Evolutionary conservation across 2,329 filamentous ascomycete species (phyloP).

Genomic region (Cercospora nicotianae): DNA sequence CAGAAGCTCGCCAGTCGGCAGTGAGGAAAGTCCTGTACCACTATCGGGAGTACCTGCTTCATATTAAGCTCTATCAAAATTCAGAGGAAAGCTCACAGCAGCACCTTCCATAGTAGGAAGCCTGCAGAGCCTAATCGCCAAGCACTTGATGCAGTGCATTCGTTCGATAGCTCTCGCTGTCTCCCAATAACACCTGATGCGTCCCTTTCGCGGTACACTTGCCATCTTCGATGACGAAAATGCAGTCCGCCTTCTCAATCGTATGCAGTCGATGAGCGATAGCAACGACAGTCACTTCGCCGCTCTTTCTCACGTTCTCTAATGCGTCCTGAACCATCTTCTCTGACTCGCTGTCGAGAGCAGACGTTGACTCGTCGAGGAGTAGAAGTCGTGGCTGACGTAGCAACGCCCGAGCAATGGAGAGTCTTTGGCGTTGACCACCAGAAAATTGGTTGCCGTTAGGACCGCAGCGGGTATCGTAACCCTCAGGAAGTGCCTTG

Average conservation of each 20-base stretch:
- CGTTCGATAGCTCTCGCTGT: slow-evolving; percentile 26
- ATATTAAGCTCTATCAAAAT: neutral
- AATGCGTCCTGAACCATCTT: slow-evolving; percentile 43
- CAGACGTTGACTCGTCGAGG: slow-evolving; percentile 47
- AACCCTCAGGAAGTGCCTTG: slow-evolving; percentile 61
- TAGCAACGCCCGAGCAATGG: slow-evolving; percentile 47
- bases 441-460: slow-evolving; percentile 46
- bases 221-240: slow-evolving; percentile 52
- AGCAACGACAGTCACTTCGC: slow-evolving; percentile 43
- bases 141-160: slow-evolving; percentile 31
- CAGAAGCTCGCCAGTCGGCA: neutral
- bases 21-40: neutral
- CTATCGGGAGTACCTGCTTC: neutral
- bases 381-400: slow-evolving; percentile 45
- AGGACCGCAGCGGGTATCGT: slow-evolving; percentile 56
- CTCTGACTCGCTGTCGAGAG: slow-evolving; percentile 47
- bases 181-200: slow-evolving; percentile 44
- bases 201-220: slow-evolving; percentile 51
- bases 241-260: slow-evolving; percentile 45
- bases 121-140: slow-evolving; percentile 31
- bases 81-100: neutral
- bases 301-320: slow-evolving; percentile 36
- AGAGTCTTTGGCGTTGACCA: slow-evolving; percentile 46
- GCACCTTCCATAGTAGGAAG: neutral
- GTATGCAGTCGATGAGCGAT: slow-evolving; percentile 48